Evolutionary conservation across 768 basidiomycete species (phyloP).

Genomic region (Serendipita sp.): DNA sequence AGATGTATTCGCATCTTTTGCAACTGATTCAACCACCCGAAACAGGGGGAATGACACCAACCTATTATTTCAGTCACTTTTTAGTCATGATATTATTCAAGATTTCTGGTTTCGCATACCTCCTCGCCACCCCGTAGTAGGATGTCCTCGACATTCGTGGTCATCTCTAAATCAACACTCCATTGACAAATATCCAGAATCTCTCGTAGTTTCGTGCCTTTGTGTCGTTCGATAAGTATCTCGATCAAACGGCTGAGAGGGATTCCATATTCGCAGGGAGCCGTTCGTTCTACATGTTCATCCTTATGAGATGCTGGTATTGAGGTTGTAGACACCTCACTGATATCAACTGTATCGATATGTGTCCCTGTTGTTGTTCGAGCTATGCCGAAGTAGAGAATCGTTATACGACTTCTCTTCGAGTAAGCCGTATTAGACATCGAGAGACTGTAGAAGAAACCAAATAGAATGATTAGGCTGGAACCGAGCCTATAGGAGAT

Average conservation of each 20-base stretch:
- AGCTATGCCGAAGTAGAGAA: constrained; percentile 45
- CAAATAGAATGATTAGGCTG: too few relatives aligned
- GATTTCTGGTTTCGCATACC: constrained; percentile 19
- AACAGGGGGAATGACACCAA: too few relatives aligned
- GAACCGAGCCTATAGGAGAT: too few relatives aligned
- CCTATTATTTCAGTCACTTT: too few relatives aligned
- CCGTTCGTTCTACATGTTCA: constrained; percentile 14
- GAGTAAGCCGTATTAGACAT: too few relatives aligned
- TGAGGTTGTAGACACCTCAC: too few relatives aligned
- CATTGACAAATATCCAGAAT: constrained; percentile 49
- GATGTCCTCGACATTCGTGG: constrained; percentile 36
- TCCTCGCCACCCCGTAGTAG: constrained; percentile 54
- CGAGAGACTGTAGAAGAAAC: too few relatives aligned
- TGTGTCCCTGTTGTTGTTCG: constrained; percentile 51
- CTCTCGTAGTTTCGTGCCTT: constrained; percentile 31
- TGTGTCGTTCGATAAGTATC: constrained; percentile 40
- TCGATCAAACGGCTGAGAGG: constrained; percentile 34
- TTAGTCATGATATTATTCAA: too few relatives aligned
- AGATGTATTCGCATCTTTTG: too few relatives aligned
- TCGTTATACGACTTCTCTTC: constrained; percentile 9
- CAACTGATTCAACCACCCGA: too few relatives aligned
- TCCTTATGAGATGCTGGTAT: constrained; percentile 14
- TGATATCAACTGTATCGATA: constrained; percentile 35
- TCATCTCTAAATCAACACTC: constrained; percentile 73
- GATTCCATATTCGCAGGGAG: constrained; percentile 19